Evolutionary conservation across 805 yeast genomes (phyloP).

Genomic region (Kodamaea sagamina): DNA sequence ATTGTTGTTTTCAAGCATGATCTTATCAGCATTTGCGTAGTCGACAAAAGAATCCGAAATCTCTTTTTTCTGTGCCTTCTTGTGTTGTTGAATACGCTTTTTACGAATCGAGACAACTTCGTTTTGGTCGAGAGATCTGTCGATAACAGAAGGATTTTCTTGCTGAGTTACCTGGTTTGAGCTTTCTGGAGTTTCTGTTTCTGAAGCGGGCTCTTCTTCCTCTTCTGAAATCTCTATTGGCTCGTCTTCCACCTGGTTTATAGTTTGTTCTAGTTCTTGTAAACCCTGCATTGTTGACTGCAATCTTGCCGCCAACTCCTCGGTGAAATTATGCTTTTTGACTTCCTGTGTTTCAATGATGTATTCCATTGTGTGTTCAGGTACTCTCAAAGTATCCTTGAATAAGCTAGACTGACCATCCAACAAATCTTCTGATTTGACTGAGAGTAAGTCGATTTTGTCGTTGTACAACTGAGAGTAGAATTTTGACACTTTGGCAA

Average conservation of each 20-base stretch:
- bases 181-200: not conserved
- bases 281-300: conserved; percentile 16
- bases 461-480: conserved; percentile 16
- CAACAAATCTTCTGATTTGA: conserved; percentile 4
- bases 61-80: conserved; percentile 6
- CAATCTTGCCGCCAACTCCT: conserved; percentile 19
- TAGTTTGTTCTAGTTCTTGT: conserved; percentile 15
- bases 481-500: conserved; percentile 2
- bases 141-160: not conserved
- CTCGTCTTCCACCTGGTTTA: conserved; percentile 11
- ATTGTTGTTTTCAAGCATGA: conserved; percentile 31
- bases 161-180: not conserved
- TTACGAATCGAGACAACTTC: conserved; percentile 39
- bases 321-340: conserved; percentile 21
- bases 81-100: conserved; percentile 17
- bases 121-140: conserved; percentile 6
- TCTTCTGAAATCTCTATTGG: conserved; percentile 15
- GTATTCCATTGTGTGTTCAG: conserved; percentile 19
- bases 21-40: conserved; percentile 45
- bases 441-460: conserved; percentile 15
- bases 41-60: conserved; percentile 38
- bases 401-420: not conserved
- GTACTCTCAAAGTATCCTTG: not conserved
- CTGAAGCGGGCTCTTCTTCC: conserved; percentile 7
- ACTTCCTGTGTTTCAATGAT: conserved; percentile 16